Evolutionary conservation across 1,284 basidiomycete species (phyloP).

Genomic region (Mycena citricolor): DNA sequence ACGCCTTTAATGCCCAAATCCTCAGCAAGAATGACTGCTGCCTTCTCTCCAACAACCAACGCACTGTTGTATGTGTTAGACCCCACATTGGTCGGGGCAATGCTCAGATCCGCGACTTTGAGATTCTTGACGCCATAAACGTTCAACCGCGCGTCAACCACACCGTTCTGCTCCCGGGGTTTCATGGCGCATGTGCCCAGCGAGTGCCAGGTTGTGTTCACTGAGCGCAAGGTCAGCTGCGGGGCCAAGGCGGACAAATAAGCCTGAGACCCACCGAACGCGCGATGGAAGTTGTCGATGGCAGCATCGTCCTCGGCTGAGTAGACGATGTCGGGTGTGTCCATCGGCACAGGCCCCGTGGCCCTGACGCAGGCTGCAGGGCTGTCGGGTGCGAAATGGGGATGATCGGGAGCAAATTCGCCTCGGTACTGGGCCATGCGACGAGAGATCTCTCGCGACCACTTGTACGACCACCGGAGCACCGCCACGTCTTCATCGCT

Average conservation of each 20-base stretch:
- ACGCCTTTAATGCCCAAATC: conserved; percentile 26
- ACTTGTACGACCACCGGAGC: conserved; percentile 59
- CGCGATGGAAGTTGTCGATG: conserved; percentile 45
- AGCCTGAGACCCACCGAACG: conserved; percentile 24
- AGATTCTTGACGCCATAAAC: conserved; percentile 61
- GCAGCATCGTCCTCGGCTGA: conserved; percentile 54
- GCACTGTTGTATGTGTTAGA: conserved; percentile 27
- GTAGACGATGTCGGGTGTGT: conserved; percentile 51
- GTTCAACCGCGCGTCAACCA: conserved; percentile 59
- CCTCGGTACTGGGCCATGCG: conserved; percentile 58
- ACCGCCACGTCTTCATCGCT: conserved; percentile 55
- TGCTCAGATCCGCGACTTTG: conserved; percentile 47
- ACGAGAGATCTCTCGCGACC: conserved; percentile 53
- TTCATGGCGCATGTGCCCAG: conserved; percentile 72
- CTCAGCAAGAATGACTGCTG: conserved; percentile 28
- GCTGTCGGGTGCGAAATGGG: conserved; percentile 48
- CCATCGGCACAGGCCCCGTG: conserved; percentile 38
- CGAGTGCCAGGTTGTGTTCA: conserved; percentile 54
- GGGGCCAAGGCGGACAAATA: conserved; percentile 14
- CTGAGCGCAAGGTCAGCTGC: conserved; percentile 30
- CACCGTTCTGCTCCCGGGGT: conserved; percentile 52
- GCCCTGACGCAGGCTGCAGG: conserved; percentile 37
- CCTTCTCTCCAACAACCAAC: conserved; percentile 28
- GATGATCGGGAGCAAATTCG: conserved; percentile 46
- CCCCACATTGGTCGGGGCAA: conserved; percentile 33